Percentiles rank a stretch among this genome's conserved stretches.
phyloP scores from a whole-genome alignment of 169 alveolate species.

The Cryptosporidium ryanae region DNA sequence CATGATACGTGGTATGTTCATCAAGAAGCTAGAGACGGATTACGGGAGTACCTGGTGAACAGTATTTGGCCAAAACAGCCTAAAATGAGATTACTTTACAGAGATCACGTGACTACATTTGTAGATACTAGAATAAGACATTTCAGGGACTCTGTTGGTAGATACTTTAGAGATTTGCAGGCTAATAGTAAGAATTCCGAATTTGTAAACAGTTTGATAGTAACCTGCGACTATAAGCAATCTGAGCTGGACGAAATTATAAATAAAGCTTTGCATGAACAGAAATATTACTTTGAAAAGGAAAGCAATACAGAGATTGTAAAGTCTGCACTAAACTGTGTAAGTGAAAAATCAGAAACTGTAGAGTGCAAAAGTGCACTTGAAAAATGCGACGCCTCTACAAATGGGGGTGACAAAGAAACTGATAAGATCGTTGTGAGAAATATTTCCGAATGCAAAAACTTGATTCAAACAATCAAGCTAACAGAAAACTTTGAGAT shows the following conservation, averaged over 20 bases:
- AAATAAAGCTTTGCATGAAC: constrained; percentile 49
- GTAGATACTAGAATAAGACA: constrained; percentile 73
- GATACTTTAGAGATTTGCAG: constrained; percentile 67
- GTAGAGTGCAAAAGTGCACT: not conserved
- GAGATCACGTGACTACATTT: constrained; percentile 71
- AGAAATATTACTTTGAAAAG: constrained; percentile 17
- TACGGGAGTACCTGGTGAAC: constrained; percentile 55
- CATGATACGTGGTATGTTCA: constrained; percentile 75
- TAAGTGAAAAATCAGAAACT: not conserved
- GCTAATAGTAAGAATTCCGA: constrained; percentile 70
- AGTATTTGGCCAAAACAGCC: constrained; percentile 75
- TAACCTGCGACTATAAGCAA: constrained; percentile 56
- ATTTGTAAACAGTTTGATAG: constrained; percentile 54
- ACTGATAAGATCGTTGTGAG: not conserved
- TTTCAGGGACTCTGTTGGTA: constrained; percentile 72
- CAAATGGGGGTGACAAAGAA: not conserved
- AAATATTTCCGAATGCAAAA: no score
- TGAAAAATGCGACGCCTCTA: not conserved
- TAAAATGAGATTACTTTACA: constrained; percentile 38
- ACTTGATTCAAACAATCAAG: no score
- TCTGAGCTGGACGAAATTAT: constrained; percentile 69
- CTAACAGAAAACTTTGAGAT: no score
- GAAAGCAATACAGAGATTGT: constrained; percentile 17
- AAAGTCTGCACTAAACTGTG: constrained; percentile 1
- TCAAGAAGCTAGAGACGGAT: constrained; percentile 74